Evolutionary conservation across 139 green algal genomes (phyloP).

Genomic region (Klebsormidium nitens): DNA sequence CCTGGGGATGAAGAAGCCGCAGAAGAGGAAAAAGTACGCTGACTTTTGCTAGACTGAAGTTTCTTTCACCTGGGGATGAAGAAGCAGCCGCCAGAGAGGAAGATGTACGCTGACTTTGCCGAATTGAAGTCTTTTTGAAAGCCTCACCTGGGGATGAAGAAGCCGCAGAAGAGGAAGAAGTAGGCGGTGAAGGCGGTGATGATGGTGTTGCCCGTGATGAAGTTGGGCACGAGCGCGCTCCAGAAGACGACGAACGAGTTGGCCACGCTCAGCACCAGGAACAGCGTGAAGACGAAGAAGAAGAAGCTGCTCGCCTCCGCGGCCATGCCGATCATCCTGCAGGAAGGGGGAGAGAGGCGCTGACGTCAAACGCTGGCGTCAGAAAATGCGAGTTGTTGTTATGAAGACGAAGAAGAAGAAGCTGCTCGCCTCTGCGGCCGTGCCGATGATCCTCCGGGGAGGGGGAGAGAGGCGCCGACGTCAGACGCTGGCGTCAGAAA

Average conservation of each 20-base stretch:
- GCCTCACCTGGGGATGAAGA: slow-evolving; percentile 39
- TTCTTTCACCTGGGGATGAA: slow-evolving; percentile 37
- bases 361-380: too few species aligned
- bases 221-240: slow-evolving; percentile 37
- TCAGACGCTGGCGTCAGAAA: too few species aligned
- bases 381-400: too few species aligned
- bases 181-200: slow-evolving; percentile 41
- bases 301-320: slow-evolving; percentile 24
- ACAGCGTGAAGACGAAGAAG: slow-evolving; percentile 35
- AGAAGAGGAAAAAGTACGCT: too few species aligned
- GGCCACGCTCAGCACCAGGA: slow-evolving; percentile 27
- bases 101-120: too few species aligned
- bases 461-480: too few species aligned
- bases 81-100: slow-evolving; percentile 43
- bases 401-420: slow-evolving; percentile 42
- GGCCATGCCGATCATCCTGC: not conserved
- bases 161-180: slow-evolving; percentile 44
- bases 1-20: too few species aligned
- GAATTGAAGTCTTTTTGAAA: too few species aligned
- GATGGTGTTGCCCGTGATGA: slow-evolving; percentile 43
- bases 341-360: too few species aligned
- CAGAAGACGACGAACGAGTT: slow-evolving; percentile 44
- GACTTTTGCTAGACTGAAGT: too few species aligned
- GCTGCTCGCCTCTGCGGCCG: not conserved
- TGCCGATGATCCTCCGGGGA: too few species aligned